These are phyloP conservation scores for Cryptosporidium felis DNA, from an alignment of 169 alveolate genomes.

Conservation along the genomic window DNA sequence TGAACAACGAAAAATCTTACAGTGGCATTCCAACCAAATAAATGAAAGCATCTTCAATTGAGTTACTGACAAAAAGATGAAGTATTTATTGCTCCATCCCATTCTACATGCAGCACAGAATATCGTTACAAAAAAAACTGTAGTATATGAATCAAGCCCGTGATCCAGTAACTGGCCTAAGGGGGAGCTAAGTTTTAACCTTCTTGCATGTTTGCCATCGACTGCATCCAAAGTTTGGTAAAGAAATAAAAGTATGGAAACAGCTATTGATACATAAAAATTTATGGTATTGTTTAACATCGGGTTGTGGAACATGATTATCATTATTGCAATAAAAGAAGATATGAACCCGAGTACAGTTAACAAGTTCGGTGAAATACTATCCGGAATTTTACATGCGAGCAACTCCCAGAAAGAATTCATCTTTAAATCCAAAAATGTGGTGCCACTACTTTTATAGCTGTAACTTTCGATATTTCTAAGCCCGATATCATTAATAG, in stretches of 20 bases:
- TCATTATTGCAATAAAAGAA: constrained; percentile 22
- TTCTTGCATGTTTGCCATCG: constrained; percentile 80
- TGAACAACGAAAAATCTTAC: constrained; percentile 61
- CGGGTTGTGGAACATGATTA: background rate
- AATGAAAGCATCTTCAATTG: constrained; percentile 43
- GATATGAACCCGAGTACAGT: constrained; percentile 44
- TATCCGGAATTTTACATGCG: constrained; percentile 7
- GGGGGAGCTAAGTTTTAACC: constrained; percentile 73
- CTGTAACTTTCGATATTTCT: constrained; percentile 1
- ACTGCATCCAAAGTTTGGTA: constrained; percentile 75
- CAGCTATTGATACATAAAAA: background rate
- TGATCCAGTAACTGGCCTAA: constrained; percentile 79
- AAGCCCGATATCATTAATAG: constrained; percentile 24
- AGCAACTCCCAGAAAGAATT: constrained; percentile 59
- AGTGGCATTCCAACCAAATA: constrained; percentile 62
- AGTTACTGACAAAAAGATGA: constrained; percentile 1
- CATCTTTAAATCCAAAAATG: constrained; percentile 36
- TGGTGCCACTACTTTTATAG: constrained; percentile 34
- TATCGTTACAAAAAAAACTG: constrained; percentile 43
- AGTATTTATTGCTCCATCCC: constrained; percentile 31
- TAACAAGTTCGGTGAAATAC: constrained; percentile 38
- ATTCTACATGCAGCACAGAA: constrained; percentile 6
- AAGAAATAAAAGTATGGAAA: constrained; percentile 40
- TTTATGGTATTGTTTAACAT: constrained; percentile 1
- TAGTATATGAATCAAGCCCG: constrained; percentile 75